Conservation (phyloP, 805 yeast genomes). For the Metschnikowia orientalis region DNA sequence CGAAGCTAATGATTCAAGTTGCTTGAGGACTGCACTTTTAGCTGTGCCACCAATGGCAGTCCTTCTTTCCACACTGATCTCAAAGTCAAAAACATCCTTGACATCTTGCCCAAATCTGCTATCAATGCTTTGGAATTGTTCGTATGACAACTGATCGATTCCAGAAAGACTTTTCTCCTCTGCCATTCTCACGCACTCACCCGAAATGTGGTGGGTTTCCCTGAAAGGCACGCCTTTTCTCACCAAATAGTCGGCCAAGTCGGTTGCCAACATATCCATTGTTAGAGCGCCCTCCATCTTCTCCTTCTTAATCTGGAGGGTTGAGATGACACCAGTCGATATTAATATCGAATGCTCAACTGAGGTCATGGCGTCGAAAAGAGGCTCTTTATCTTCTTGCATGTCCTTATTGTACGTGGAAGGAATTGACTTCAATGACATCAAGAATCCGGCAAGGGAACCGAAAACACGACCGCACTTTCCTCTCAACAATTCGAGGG, state of each 20-base stretch:
- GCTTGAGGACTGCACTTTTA: slow-evolving; percentile 78
- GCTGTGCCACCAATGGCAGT: slow-evolving; percentile 98
- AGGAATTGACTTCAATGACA: slow-evolving; percentile 96
- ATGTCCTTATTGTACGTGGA: slow-evolving; percentile 96
- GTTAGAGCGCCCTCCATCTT: slow-evolving; percentile 86
- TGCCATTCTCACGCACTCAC: slow-evolving; percentile 91
- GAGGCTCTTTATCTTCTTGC: slow-evolving; percentile 99
- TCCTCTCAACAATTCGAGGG: slow-evolving; percentile 91
- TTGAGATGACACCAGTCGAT: slow-evolving; percentile 94
- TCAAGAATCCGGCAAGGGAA: slow-evolving; percentile 88
- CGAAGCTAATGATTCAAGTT: slow-evolving; percentile 42
- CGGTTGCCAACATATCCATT: slow-evolving; percentile 99
- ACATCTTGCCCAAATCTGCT: slow-evolving; percentile 78
- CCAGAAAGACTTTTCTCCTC: slow-evolving; percentile 76
- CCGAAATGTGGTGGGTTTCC: slow-evolving; percentile 98
- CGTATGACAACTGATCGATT: slow-evolving; percentile 75
- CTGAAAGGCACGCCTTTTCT: slow-evolving; percentile 98
- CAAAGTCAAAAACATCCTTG: slow-evolving; percentile 82
- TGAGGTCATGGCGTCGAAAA: slow-evolving; percentile 84
- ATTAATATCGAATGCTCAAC: slow-evolving; percentile 91
- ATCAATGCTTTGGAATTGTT: slow-evolving; percentile 78
- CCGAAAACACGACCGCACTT: slow-evolving; percentile 98
- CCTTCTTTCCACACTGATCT: slow-evolving; percentile 93
- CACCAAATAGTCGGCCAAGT: slow-evolving; percentile 94
- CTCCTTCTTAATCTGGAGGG: slow-evolving; percentile 65